Percentiles rank a stretch among this genome's conserved stretches.
Conservation (phyloP, 2,329 filamentous ascomycete species). For the Cytospora chrysosperma region DNA sequence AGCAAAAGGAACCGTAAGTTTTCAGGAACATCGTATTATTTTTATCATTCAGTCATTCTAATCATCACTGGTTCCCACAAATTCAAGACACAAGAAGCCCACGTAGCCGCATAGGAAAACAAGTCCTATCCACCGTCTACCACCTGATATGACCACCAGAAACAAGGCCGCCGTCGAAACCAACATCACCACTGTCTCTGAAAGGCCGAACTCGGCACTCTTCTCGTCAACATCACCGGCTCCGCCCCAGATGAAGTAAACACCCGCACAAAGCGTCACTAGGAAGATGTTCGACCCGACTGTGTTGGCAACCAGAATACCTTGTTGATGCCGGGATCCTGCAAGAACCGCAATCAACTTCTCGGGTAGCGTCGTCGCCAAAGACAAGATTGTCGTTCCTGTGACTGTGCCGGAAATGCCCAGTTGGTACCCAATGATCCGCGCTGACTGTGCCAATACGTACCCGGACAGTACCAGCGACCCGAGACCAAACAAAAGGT, state of each 20-base stretch:
- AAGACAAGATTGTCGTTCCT: conserved; percentile 46
- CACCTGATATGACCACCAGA: conserved; percentile 33
- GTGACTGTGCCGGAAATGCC: conserved; percentile 46
- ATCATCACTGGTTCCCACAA: conserved; percentile 3
- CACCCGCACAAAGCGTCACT: conserved; percentile 44
- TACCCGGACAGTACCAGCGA: conserved; percentile 47
- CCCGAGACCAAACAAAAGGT: conserved; percentile 44
- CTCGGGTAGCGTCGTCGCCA: conserved; percentile 53
- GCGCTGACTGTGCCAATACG: conserved; percentile 46
- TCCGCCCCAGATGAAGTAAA: conserved; percentile 35
- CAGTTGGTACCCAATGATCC: conserved; percentile 40
- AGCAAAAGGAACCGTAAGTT: no score
- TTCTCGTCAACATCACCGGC: conserved; percentile 23
- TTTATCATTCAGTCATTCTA: no score
- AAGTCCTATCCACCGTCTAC: conserved; percentile 35
- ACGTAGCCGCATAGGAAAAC: conserved; percentile 33
- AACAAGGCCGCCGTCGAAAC: conserved; percentile 31
- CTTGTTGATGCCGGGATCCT: conserved; percentile 43
- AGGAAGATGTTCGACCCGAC: conserved; percentile 54
- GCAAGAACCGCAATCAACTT: conserved; percentile 50
- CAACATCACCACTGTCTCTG: conserved; percentile 35
- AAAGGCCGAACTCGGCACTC: conserved; percentile 25
- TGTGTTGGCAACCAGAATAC: conserved; percentile 51
- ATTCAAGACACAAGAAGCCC: conserved; percentile 30
- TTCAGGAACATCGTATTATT: no score